These are phyloP conservation scores for Sporothrix mexicana DNA, from an alignment of 2,329 filamentous ascomycete genomes.

Conservation along the genomic window DNA sequence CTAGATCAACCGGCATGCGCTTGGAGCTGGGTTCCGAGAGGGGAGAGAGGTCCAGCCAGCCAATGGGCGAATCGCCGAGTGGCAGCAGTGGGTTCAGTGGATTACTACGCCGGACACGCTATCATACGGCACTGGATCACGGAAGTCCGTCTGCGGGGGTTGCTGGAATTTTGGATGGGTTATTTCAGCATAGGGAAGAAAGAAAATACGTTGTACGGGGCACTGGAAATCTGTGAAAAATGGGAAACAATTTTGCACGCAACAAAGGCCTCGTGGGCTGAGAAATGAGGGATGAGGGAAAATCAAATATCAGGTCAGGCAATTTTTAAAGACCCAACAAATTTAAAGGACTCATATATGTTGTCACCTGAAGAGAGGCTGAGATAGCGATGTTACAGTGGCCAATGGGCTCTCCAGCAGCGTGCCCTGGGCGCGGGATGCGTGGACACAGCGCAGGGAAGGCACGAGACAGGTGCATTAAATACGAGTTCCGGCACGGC, in stretches of 20 bases:
- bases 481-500: not conserved
- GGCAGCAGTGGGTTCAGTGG: conserved; percentile 20
- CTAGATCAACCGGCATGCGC: conserved; percentile 30
- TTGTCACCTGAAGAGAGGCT: not conserved
- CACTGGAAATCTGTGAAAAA: not conserved
- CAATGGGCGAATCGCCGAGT: conserved; percentile 13
- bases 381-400: not conserved
- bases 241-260: not conserved
- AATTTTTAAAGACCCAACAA: not conserved
- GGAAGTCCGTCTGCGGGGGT: conserved; percentile 18
- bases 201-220: too few species aligned
- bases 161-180: not conserved
- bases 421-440: not conserved
- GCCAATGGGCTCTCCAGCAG: not conserved
- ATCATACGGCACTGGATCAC: conserved; percentile 10
- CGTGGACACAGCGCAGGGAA: not conserved
- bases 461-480: conserved; percentile 6
- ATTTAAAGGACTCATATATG: not conserved
- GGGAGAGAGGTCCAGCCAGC: not conserved
- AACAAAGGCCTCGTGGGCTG: not conserved
- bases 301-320: not conserved
- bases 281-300: not conserved
- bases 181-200: too few species aligned
- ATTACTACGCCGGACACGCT: conserved; percentile 2
- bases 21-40: conserved; percentile 25